Evolutionary conservation across 177 flowering plant species (phyloP), one percentile per base, ranked within the genome.

Genomic region (Vitis hybrid): DNA sequence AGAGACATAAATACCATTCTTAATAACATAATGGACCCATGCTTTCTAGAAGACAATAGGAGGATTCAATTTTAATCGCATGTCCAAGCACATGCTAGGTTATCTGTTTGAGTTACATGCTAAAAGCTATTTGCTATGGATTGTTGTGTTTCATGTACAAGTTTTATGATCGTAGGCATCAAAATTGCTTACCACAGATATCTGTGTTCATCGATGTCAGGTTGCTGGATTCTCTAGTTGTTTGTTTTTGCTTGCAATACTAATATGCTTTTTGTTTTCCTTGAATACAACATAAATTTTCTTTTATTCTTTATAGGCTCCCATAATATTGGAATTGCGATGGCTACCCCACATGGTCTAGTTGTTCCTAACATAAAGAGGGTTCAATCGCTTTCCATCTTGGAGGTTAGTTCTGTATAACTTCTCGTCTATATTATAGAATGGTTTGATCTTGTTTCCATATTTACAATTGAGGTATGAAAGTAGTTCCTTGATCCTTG

Each of bases 351-450:
- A 45, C 26, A 77, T 76, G 99, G 99, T 70, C 73, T 93, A 59
- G 99, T 90, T 76, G 99, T 95, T 22, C 99, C 99, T 26, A 95
- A 87, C 80, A 87, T 95, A 66, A 93, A 93, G 88, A 90, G 87
- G 70, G 97, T 91, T 75, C 98, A 93, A 72, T 78, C 85, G 31
- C 88, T 95, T 66, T 91, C 98, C 19, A 81, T 95, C 67, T 78
- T 88, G 71, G 93, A 93, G 96, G 98, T 90, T 55, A 74, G 90
- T 70, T 76, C 6, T 48, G 9, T 26, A 15, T n/a, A 3, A 34
- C 59, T 55, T n/a, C 26, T 53, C 29, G 26, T 51, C 22, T 50
- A 12, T 11, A 16, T 14, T 14, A 34, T 8, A 16, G 18, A 29
- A 29, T 39, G 49, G 10, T 55, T 73, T 39, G 16, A 10, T 67